These are phyloP conservation scores for Aspergillus carlsbadensis DNA, from an alignment of 495 filamentous ascomycete genomes.

Conservation along the genomic window DNA sequence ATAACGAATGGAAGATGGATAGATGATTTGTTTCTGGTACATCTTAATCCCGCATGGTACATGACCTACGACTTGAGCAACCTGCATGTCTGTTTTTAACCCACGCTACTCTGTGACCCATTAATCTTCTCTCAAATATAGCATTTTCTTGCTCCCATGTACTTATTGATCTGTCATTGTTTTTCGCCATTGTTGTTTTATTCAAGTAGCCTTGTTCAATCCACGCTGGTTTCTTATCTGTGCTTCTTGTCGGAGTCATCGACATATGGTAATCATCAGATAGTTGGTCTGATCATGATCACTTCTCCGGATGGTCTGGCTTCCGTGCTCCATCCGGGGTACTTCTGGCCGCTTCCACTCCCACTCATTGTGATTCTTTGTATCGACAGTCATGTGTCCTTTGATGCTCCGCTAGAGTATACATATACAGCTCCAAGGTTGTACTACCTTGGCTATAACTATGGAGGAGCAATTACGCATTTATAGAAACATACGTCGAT, in stretches of 20 bases:
- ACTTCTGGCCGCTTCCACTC: no score
- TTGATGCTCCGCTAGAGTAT: no score
- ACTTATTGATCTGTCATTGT: conserved; percentile 16
- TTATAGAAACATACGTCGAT: no score
- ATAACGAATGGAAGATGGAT: conserved; percentile 16
- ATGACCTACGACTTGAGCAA: conserved; percentile 13
- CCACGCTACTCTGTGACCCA: conserved; percentile 8
- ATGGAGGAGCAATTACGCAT: no score
- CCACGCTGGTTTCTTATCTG: not conserved
- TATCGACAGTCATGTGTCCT: no score
- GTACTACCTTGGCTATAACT: no score
- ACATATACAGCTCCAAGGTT: no score
- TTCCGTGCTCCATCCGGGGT: no score
- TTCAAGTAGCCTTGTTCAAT: conserved; percentile 8
- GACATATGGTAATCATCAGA: not conserved
- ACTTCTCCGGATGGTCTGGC: no score
- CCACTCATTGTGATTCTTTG: no score
- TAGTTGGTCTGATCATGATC: no score
- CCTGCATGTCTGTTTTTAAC: conserved; percentile 6
- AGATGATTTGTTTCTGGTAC: conserved; percentile 27
- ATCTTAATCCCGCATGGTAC: conserved; percentile 23
- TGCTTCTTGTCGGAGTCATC: not conserved
- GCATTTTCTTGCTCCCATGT: conserved; percentile 29
- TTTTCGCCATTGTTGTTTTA: not conserved
- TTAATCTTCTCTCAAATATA: conserved; percentile 14